A percentile compares a stretch with the other conserved stretches of the same genome.
These are phyloP conservation scores for Ascocoryne sarcoides DNA, from an alignment of 2,329 filamentous ascomycete genomes.

Conservation along the genomic window DNA sequence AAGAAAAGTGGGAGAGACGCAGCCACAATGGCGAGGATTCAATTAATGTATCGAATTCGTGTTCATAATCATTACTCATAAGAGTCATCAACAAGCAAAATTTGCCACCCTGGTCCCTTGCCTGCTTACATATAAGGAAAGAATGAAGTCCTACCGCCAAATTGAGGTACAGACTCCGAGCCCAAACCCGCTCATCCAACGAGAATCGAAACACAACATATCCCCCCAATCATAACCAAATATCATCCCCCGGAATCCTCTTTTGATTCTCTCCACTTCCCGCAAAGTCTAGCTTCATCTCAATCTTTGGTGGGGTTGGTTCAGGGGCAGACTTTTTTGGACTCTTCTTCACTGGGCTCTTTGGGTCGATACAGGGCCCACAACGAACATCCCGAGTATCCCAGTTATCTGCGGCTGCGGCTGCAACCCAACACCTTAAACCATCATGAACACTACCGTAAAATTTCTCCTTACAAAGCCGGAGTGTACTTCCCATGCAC, in stretches of 20 bases:
- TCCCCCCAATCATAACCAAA: slow-evolving; percentile 20
- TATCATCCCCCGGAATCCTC: slow-evolving; percentile 11
- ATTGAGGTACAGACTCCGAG: no score
- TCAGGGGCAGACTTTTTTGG: slow-evolving; percentile 15
- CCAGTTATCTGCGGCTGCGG: slow-evolving; percentile 83
- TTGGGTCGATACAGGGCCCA: slow-evolving; percentile 43
- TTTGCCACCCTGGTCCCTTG: no score
- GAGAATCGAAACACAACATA: no score
- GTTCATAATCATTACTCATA: slow-evolving; percentile 4
- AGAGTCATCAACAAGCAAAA: slow-evolving; percentile 2
- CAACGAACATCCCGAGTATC: slow-evolving; percentile 71
- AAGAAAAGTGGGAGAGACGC: not conserved
- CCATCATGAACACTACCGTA: slow-evolving; percentile 88
- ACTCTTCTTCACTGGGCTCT: slow-evolving; percentile 40
- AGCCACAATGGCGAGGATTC: not conserved
- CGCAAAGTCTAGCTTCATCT: slow-evolving; percentile 25
- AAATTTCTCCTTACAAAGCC: slow-evolving; percentile 96
- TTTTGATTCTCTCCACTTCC: slow-evolving; percentile 13
- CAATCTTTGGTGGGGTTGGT: slow-evolving; percentile 22
- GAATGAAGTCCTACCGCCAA: no score
- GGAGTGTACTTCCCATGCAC: slow-evolving; percentile 72
- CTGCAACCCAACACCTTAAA: slow-evolving; percentile 81
- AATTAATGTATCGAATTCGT: slow-evolving; percentile 1
- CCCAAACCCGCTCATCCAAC: no score
- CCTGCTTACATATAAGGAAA: not conserved